These are phyloP conservation scores for Emericellopsis atlantica DNA, from an alignment of 2,329 filamentous ascomycete genomes.

Conservation along the genomic window DNA sequence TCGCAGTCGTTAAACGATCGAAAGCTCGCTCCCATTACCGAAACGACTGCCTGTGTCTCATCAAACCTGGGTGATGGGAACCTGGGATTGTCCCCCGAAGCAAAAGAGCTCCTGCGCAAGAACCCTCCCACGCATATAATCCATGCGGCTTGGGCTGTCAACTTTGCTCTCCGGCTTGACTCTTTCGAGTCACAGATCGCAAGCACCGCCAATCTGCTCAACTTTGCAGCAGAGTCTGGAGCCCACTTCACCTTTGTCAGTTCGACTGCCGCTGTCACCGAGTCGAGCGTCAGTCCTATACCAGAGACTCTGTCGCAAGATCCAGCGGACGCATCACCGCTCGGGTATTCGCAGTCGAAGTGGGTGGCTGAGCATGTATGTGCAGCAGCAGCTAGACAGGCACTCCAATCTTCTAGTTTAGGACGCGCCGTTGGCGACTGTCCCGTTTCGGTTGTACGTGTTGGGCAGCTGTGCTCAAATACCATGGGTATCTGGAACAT, in stretches of 20 bases:
- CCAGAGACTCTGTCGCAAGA: slow-evolving; percentile 14
- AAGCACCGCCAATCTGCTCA: slow-evolving; percentile 29
- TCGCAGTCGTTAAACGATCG: too few relatives aligned
- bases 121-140: slow-evolving; percentile 16
- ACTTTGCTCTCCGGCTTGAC: slow-evolving; percentile 37
- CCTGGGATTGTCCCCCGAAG: too few relatives aligned
- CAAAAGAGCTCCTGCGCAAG: too few relatives aligned
- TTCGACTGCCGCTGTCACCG: slow-evolving; percentile 29
- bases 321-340: slow-evolving; percentile 14
- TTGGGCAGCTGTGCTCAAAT: slow-evolving; percentile 39
- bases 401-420: not conserved
- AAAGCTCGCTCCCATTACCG: too few relatives aligned
- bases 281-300: slow-evolving; percentile 15
- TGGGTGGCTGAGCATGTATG: slow-evolving; percentile 25
- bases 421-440: not conserved
- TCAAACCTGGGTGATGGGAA: too few relatives aligned
- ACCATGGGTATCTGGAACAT: slow-evolving; percentile 34
- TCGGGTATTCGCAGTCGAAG: slow-evolving; percentile 31
- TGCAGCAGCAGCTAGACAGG: slow-evolving; percentile 15
- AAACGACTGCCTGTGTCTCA: too few relatives aligned
- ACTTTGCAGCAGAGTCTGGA: slow-evolving; percentile 12
- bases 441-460: slow-evolving; percentile 20
- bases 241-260: slow-evolving; percentile 34
- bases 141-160: slow-evolving; percentile 41
- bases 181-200: slow-evolving; percentile 37